Base-by-base conservation (phyloP, 2,329 filamentous ascomycete species). In the Sporothrix globosa region DNA sequence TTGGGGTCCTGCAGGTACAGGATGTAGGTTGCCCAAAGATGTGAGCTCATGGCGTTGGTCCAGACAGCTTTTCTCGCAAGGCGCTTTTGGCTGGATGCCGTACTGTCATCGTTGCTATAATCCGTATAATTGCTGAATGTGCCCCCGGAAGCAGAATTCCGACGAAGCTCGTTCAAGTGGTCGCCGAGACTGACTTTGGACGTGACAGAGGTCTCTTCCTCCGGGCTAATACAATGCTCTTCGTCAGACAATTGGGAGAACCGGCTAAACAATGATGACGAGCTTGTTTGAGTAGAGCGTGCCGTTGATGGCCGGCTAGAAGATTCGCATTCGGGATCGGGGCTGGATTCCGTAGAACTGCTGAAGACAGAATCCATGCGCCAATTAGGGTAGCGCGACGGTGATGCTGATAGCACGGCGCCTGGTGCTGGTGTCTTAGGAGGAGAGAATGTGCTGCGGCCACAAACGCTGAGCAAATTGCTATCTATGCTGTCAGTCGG, bases 1-100 rank as follows among this genome's bases (percentile, higher is more conserved):
- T 87, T 88, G 60, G 89, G 88, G 74, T 91, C 89, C 76, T 89
- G 86, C 53, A 91, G 80, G 74, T 91, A 91, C 68, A 88, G 80
- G 71, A 86, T 80, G 76, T 90, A 91, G 0, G 86, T 89, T 5
- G 86, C 83, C 89, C 89, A 91, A 11, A 91, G 79, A 74, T 91
- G 89, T 14, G 85, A 81, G 78, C 83, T 88, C 87, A 91, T 90
- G 21, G 86, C 83, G 72, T 85, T 86, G 4, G 88, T 90, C 89
- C 89, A 91, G 0, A 83, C 84, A 0, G 86, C 85, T 76, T 85
- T 87, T 71, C 85, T 81, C 46, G 21, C 19, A 19, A 52, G 53
- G 14, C 54, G 44, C 39, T 48, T 52, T 9, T 48, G 63, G 46
- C 21, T 30, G 6, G 48, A 50, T 4, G 27, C 14, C 56, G 54